Base-by-base conservation (phyloP, 306 rosid genomes). In the Sesbania bispinosa region DNA sequence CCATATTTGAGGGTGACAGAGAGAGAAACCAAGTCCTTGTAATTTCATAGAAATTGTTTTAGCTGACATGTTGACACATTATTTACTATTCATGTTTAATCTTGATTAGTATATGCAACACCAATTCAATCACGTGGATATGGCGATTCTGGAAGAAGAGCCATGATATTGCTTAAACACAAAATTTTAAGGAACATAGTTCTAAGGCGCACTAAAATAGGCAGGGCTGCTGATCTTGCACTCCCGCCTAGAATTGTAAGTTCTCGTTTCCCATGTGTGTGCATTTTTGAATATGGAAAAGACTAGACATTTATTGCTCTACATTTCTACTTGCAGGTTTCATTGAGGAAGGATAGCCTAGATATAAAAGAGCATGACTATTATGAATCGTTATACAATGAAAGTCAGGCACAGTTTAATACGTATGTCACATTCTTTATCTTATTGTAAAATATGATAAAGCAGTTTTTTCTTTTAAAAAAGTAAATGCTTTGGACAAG, bases 211-310 rank as follows among this genome's bases (percentile, higher is more conserved):
- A 90, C 98, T n/a, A 94, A 90, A 80, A 68, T 84, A 71, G 96
- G 96, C 75, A 81, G 98, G 75, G 97, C 97, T 62, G 85, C 95
- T 65, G 98, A 94, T 76, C 97, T 94, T 38, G 95, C 94, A 51
- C 97, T 94, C 69, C 98, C 98, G 57, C 96, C 97, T 21, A 82
- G 98, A 85, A 90, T 89, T 47, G 97, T 94, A 84, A 81, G 96
- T 84, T 69, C 70, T 21, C 73, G 32, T 39, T 48, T 55, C 62
- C 50, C 10, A n/a, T 38, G 52, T 63, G 84, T 55, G 10, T 52
- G 43, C 11, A 23, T 23, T 62, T 63, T 32, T 68, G 51, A 62
- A 10, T 36, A 42, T 21, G 53, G 62, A 23, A n/a, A 43, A 30
- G 48, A 19, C 8, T 62, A 23, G 57, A 45, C 52, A 19, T 7